Percentiles rank a stretch among this genome's conserved stretches.
phyloP scores from a whole-genome alignment of 305 asterid species.

The Rubia tinctorum region DNA sequence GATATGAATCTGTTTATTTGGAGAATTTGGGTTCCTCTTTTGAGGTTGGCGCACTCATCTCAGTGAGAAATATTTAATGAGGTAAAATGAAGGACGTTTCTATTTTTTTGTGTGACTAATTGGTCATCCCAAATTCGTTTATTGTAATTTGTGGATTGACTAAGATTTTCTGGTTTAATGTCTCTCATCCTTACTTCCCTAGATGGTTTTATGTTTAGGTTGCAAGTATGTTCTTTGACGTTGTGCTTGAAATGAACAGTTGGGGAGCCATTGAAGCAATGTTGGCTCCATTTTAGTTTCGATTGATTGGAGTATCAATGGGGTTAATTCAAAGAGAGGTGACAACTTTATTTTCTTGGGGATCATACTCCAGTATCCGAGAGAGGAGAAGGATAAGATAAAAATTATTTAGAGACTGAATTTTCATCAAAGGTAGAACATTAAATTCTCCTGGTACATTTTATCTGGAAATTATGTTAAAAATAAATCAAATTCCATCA shows the following conservation, averaged over 20 bases:
- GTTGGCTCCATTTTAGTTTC: conserved; percentile 64
- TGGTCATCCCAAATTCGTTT: not conserved
- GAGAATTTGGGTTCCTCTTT: too few species aligned
- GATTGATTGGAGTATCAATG: conserved; percentile 66
- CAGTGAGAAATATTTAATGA: conserved; percentile 52
- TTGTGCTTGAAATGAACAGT: conserved; percentile 56
- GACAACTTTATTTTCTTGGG: conserved; percentile 54
- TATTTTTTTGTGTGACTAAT: not conserved
- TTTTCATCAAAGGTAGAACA: too few species aligned
- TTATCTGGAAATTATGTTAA: too few species aligned
- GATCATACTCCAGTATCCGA: conserved; percentile 27
- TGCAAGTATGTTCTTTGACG: conserved; percentile 56
- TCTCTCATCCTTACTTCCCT: conserved; percentile 12
- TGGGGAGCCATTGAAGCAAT: conserved; percentile 73
- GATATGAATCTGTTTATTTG: too few species aligned
- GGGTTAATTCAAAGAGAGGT: conserved; percentile 57
- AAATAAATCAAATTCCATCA: too few species aligned
- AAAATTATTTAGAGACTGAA: too few species aligned
- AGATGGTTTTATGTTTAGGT: conserved; percentile 44
- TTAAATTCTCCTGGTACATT: too few species aligned
- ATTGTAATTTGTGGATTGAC: conserved; percentile 9
- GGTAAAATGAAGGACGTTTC: conserved; percentile 36
- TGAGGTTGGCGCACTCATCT: conserved; percentile 51
- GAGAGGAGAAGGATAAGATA: too few species aligned
- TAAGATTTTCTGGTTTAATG: conserved; percentile 13